Evolutionary conservation across 345 rosid genomes (phyloP), one percentile per base, ranked within the genome.

Genomic region (Streptanthus diversifolius): DNA sequence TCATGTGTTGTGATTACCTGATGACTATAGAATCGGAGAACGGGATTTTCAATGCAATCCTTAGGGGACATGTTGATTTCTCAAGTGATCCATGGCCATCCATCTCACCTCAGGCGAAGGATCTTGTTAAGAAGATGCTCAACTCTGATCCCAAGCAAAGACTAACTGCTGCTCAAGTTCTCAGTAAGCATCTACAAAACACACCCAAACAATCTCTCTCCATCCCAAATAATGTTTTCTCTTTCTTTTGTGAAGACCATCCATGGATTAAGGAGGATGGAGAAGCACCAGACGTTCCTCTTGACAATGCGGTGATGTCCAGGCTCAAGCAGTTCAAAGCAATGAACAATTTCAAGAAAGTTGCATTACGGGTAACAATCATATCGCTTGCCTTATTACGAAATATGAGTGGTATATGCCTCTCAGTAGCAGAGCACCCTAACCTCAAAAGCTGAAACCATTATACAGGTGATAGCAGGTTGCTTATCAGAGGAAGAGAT

Each of bases 231-330:
- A 53, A 65, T 41, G 8, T 48, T 10, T 21, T 3, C 4, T 65
- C 35, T 15, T 2, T 44, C 1, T 29, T 33, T 24, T 73, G 44
- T 35, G 15, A 71, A 87, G 92, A 75, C 45, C 92, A 87, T 77
- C 86, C 92, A 68, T 87, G 92, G 92, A 87, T 87, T 60, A 83
- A 87, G 83, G 92, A 83, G 80, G 92, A 84, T 70, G 92, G 92
- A 77, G 92, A 87, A 37, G 92, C 92, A 63, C 92, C 92, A 53
- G 92, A 87, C 72, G 85, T 85, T 81, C 92, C 92, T 80, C 92
- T 87, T 52, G 90, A 87, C 78, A 85, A 85, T 61, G 90, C 90
- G n/a, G 92, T 87, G 30, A 68, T 87, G 83, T 73, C 73, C 19
- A 85, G 92, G 82, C 92, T 87, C 82, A 87, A 87, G 66, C 92